Conservation (phyloP, 257 asterid genomes). For the Gentiana straminea region DNA sequence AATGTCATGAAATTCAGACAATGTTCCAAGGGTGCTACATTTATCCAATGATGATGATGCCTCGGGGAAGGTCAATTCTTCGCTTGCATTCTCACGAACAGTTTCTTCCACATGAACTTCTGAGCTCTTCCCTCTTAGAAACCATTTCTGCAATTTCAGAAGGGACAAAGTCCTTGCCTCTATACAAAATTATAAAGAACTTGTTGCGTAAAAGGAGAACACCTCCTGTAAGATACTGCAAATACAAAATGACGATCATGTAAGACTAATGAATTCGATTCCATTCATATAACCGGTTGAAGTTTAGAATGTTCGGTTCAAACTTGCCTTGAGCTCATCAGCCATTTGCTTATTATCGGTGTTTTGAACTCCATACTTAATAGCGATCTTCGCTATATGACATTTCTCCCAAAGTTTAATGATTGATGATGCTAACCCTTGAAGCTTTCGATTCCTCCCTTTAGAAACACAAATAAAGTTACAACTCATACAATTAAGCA, state of each 20-base stretch:
- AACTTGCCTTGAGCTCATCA: slow-evolving; percentile 75
- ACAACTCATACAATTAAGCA: no score
- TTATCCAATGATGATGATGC: slow-evolving; percentile 17
- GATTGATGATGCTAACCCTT: slow-evolving; percentile 82
- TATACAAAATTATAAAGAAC: slow-evolving; percentile 67
- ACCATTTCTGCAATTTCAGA: slow-evolving; percentile 57
- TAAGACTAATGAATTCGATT: slow-evolving; percentile 8
- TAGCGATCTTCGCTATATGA: slow-evolving; percentile 87
- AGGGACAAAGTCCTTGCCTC: slow-evolving; percentile 93
- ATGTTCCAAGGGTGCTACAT: slow-evolving; percentile 46
- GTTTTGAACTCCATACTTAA: slow-evolving; percentile 87
- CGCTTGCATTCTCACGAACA: slow-evolving; percentile 70
- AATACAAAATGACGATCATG: slow-evolving; percentile 12
- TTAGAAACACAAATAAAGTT: slow-evolving; percentile 15
- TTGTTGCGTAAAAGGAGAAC: slow-evolving; percentile 77
- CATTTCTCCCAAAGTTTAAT: slow-evolving; percentile 87
- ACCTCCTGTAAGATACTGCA: slow-evolving; percentile 90
- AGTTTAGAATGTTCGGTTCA: slow-evolving; percentile 10
- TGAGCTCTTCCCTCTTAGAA: slow-evolving; percentile 57
- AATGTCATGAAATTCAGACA: slow-evolving; percentile 56
- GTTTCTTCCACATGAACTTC: slow-evolving; percentile 58
- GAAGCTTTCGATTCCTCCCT: slow-evolving; percentile 86
- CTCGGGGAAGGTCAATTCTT: slow-evolving; percentile 24
- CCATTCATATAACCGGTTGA: neutral
- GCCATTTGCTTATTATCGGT: slow-evolving; percentile 91